These are phyloP conservation scores for Darksidea phi DNA, from an alignment of 495 filamentous ascomycete genomes.

Conservation along the genomic window DNA sequence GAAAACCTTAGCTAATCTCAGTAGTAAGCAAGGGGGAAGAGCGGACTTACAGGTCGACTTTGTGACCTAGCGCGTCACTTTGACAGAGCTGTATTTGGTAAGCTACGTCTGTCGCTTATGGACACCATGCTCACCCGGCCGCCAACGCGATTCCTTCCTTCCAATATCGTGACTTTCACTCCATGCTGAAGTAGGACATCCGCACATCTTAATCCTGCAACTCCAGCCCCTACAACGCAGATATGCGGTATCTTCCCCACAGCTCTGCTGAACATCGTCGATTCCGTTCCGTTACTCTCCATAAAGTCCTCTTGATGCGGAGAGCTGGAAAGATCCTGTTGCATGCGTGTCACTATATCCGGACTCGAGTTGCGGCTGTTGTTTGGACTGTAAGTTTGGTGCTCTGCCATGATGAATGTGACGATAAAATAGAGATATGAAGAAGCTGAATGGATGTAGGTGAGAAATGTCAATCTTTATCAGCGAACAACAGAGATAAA, in stretches of 20 bases:
- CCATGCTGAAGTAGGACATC: slow-evolving; percentile 77
- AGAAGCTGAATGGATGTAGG: background rate
- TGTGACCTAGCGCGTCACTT: slow-evolving; percentile 41
- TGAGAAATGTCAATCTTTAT: no score
- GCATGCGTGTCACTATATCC: slow-evolving; percentile 26
- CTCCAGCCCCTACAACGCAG: slow-evolving; percentile 79
- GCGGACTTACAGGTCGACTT: slow-evolving; percentile 53
- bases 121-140: slow-evolving; percentile 62
- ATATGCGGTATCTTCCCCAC: slow-evolving; percentile 51
- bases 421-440: background rate
- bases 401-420: slow-evolving; percentile 19
- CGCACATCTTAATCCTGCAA: slow-evolving; percentile 84
- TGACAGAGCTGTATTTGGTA: slow-evolving; percentile 33
- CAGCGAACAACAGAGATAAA: no score
- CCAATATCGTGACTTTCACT: slow-evolving; percentile 78
- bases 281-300: slow-evolving; percentile 16
- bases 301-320: slow-evolving; percentile 28
- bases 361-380: slow-evolving; percentile 1
- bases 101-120: slow-evolving; percentile 8
- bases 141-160: slow-evolving; percentile 79
- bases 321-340: slow-evolving; percentile 29
- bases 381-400: slow-evolving; percentile 22
- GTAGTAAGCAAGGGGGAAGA: slow-evolving; percentile 1
- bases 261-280: slow-evolving; percentile 21
- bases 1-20: slow-evolving; percentile 17